Percentiles rank a stretch among this genome's conserved stretches.
These are phyloP conservation scores for Xerocomus cyaneibrunnescens DNA, from an alignment of 1,284 basidiomycete species.

Conservation along the genomic window DNA sequence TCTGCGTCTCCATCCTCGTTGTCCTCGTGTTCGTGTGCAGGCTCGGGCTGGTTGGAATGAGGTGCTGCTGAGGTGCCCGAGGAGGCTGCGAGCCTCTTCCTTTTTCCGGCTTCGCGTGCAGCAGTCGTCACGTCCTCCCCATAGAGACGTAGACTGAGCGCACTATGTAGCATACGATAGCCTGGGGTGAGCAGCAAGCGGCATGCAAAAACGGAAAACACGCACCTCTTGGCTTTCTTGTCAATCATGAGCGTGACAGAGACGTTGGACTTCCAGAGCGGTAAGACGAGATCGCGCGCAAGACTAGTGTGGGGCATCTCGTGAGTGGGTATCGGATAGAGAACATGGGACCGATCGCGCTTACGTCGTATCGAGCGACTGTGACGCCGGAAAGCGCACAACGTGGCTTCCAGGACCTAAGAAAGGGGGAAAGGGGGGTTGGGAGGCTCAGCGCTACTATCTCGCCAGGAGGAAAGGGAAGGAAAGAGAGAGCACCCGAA, in stretches of 20 bases:
- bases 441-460: background rate
- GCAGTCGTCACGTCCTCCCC: constrained; percentile 68
- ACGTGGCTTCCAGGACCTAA: constrained; percentile 73
- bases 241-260: constrained; percentile 90
- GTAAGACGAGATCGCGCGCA: constrained; percentile 73
- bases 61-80: background rate
- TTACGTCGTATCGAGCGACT: constrained; percentile 55
- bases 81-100: constrained; percentile 13
- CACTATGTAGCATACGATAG: constrained; percentile 44
- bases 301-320: constrained; percentile 46
- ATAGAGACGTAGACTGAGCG: constrained; percentile 78
- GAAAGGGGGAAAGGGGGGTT: too few relatives aligned
- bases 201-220: background rate
- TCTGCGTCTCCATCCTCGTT: background rate
- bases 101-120: constrained; percentile 40
- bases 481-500: background rate
- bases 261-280: constrained; percentile 89
- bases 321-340: constrained; percentile 1
- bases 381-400: constrained; percentile 61
- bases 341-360: constrained; percentile 15
- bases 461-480: background rate
- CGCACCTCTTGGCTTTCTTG: constrained; percentile 89
- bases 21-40: constrained; percentile 9
- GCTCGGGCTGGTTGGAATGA: constrained; percentile 2
- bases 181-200: background rate